A percentile compares a stretch with the other conserved stretches of the same genome.
Evolutionary conservation across 2,329 filamentous ascomycete species (phyloP).

Genomic region (Trichophyton rubrum): DNA sequence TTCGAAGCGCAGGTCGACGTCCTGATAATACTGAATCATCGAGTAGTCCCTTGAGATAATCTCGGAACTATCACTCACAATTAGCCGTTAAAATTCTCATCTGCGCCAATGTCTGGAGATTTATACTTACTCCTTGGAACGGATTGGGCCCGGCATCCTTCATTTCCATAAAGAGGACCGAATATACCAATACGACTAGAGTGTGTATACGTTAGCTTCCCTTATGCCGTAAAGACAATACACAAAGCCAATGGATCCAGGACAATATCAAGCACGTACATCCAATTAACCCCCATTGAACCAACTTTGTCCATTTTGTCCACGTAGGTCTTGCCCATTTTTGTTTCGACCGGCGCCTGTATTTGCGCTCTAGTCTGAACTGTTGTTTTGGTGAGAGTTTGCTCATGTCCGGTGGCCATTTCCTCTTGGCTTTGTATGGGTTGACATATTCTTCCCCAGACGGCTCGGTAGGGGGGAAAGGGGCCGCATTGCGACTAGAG

Average conservation of each 20-base stretch:
- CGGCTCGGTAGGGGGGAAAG: not conserved
- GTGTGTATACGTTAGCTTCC: slow-evolving; percentile 6
- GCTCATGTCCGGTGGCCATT: slow-evolving; percentile 53
- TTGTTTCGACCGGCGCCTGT: slow-evolving; percentile 47
- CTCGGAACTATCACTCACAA: slow-evolving; percentile 6
- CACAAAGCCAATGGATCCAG: not conserved
- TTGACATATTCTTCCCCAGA: slow-evolving; percentile 35
- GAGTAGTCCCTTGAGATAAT: slow-evolving; percentile 1
- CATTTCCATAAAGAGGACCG: slow-evolving; percentile 35
- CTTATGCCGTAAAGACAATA: not conserved
- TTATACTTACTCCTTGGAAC: slow-evolving; percentile 28
- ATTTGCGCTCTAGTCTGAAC: slow-evolving; percentile 55
- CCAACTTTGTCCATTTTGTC: slow-evolving; percentile 45
- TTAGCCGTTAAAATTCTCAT: not conserved
- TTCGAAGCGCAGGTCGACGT: slow-evolving; percentile 4
- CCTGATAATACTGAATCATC: slow-evolving; percentile 7
- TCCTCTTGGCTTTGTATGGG: slow-evolving; percentile 47
- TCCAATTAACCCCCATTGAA: slow-evolving; percentile 43
- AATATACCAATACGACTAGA: slow-evolving; percentile 30
- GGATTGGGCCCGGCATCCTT: slow-evolving; percentile 27
- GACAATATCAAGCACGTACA: slow-evolving; percentile 28
- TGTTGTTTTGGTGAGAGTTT: slow-evolving; percentile 52
- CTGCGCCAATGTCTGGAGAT: not conserved
- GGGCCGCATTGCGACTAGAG: not conserved
- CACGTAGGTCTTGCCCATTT: slow-evolving; percentile 49